Evolutionary conservation across 2,329 filamentous ascomycete genomes (phyloP), one percentile per base, ranked within the genome.

Genomic region (Trichoderma sp.): DNA sequence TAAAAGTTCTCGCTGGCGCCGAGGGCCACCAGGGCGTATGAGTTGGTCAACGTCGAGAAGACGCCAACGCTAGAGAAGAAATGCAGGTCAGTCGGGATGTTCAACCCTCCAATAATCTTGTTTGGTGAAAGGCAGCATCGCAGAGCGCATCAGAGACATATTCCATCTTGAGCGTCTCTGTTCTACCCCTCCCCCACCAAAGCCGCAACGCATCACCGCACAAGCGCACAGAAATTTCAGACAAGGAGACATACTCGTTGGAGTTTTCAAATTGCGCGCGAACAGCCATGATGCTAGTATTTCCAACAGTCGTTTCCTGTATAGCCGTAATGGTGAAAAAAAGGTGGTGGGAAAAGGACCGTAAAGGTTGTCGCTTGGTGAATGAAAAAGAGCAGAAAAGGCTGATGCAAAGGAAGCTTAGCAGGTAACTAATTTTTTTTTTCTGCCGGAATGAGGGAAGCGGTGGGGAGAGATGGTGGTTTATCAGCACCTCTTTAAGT

Each of bases 1-100:
- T 98, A 98, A 83, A 99, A 99, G 88, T 98, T 98, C 86, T 97
- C 94, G 78, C 93, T 97, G 76, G 93, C 94, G 78, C 96, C 96
- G 74, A 97, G 89, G 73, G 95, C 94, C 76, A 97, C 93, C 76
- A 99, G 87, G 76, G 94, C 94, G 83, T 97, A 99, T 71, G 93
- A 95, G 84, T 99, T 99, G 75, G 96, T 99, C 79, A 99, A 91
- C 72, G 93, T 97, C 71, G 94, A 84, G 83, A 99, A 99, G 79
- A 98, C 96, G 80, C 96, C 96, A 79, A 99, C 92, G 84, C 94
- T 97, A 77, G 37, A 47, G 31, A 43, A 31, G 56, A 24, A 21
- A 19, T 5, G 2, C 11, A 68, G 61, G 70, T 71, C 43, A 72
- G 70, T 61, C 33, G 69, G 21, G 49, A 58, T 11, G n/a, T 49